Evolutionary conservation across 2,329 filamentous ascomycete species (phyloP).

Genomic region (Ascochyta pisi): DNA sequence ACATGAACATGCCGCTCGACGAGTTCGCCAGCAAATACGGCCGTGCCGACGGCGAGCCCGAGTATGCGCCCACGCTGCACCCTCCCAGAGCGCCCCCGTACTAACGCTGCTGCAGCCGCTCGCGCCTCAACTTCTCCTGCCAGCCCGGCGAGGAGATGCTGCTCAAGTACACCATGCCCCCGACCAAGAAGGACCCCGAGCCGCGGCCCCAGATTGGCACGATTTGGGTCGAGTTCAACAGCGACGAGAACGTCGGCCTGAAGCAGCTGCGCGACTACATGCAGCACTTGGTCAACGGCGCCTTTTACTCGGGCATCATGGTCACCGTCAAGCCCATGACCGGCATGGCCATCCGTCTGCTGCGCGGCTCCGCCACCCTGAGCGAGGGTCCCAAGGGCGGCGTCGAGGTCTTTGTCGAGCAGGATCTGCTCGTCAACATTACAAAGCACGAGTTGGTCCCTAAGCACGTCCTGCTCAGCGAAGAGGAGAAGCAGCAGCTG

Average conservation of each 20-base stretch:
- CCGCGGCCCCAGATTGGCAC: conserved; percentile 79
- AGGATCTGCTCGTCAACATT: conserved; percentile 96
- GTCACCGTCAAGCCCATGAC: conserved; percentile 84
- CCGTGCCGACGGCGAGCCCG: conserved; percentile 73
- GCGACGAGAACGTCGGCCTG: conserved; percentile 81
- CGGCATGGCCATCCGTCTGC: conserved; percentile 67
- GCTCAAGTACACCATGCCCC: conserved; percentile 77
- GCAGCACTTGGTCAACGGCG: conserved; percentile 77
- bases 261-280: conserved; percentile 92
- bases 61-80: conserved; percentile 62
- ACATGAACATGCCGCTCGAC: conserved; percentile 85
- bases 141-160: conserved; percentile 85
- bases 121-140: conserved; percentile 85
- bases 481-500: conserved; percentile 85
- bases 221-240: conserved; percentile 92
- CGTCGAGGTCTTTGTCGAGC: conserved; percentile 95
- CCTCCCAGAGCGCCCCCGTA: not conserved
- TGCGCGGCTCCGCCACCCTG: conserved; percentile 39
- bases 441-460: conserved; percentile 97
- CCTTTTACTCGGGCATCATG: conserved; percentile 90
- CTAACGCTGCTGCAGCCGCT: conserved; percentile 65
- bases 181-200: conserved; percentile 72
- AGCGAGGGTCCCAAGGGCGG: conserved; percentile 72
- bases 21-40: conserved; percentile 77
- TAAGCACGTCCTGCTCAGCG: conserved; percentile 86